These are phyloP conservation scores for Aspergillus nanangensis DNA, from an alignment of 495 filamentous ascomycete genomes.

Conservation along the genomic window DNA sequence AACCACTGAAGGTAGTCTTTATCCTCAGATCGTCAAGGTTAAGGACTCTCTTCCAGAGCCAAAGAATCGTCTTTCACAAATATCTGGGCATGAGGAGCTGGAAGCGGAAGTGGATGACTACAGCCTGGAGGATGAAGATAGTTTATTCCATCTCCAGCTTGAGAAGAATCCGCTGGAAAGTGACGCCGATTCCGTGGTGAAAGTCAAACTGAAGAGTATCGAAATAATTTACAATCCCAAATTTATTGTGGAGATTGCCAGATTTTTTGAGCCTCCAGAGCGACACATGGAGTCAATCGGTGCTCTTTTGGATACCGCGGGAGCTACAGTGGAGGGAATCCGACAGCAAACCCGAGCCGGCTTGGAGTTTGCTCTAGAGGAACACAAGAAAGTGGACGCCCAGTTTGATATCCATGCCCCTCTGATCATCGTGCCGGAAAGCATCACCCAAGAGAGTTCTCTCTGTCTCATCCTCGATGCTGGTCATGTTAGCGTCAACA, in stretches of 20 bases:
- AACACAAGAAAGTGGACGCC: slow-evolving; percentile 96
- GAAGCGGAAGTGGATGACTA: slow-evolving; percentile 44
- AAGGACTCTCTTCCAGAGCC: slow-evolving; percentile 69
- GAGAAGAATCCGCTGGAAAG: slow-evolving; percentile 94
- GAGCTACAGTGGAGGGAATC: slow-evolving; percentile 89
- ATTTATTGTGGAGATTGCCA: slow-evolving; percentile 81
- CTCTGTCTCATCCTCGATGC: slow-evolving; percentile 93
- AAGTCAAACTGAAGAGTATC: slow-evolving; percentile 86
- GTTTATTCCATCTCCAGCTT: slow-evolving; percentile 84
- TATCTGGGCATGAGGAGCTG: slow-evolving; percentile 58
- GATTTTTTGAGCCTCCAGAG: slow-evolving; percentile 94
- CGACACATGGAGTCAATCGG: slow-evolving; percentile 97
- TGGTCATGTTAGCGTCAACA: slow-evolving; percentile 89
- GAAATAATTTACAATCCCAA: slow-evolving; percentile 96
- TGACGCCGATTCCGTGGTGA: slow-evolving; percentile 83
- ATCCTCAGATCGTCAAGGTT: slow-evolving; percentile 88
- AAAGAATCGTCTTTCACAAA: slow-evolving; percentile 38
- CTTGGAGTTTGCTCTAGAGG: slow-evolving; percentile 90
- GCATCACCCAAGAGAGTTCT: slow-evolving; percentile 71
- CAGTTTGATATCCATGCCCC: slow-evolving; percentile 94
- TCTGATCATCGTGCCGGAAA: slow-evolving; percentile 92
- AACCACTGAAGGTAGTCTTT: slow-evolving; percentile 84
- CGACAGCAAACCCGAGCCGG: slow-evolving; percentile 94
- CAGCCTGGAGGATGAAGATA: slow-evolving; percentile 61
- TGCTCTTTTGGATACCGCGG: slow-evolving; percentile 88